Conservation (phyloP, 2,329 filamentous ascomycete species). For the Catunica adiposa region DNA sequence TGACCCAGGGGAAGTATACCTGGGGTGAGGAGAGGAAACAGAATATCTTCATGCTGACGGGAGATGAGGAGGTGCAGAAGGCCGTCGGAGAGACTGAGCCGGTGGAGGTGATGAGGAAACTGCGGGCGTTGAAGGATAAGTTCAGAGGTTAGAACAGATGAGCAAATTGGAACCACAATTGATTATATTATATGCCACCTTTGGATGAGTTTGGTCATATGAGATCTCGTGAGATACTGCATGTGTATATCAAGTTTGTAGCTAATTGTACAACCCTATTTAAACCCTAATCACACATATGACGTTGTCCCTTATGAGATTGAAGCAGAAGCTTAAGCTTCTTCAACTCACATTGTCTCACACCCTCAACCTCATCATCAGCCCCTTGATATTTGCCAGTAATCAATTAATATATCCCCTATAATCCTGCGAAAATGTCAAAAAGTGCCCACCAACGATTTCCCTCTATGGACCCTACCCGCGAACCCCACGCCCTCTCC, state of each 20-base stretch:
- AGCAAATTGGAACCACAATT: no score
- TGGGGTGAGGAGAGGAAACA: constrained; percentile 96
- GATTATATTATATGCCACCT: no score
- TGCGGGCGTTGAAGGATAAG: constrained; percentile 83
- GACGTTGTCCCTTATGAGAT: no score
- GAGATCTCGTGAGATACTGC: no score
- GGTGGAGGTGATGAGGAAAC: constrained; percentile 65
- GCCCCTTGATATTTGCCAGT: neutral
- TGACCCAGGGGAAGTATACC: constrained; percentile 91
- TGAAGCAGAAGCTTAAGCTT: neutral
- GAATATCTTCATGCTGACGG: constrained; percentile 89
- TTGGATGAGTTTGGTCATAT: no score
- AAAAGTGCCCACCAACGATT: constrained; percentile 43
- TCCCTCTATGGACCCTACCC: constrained; percentile 39
- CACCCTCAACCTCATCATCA: neutral
- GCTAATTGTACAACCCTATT: neutral
- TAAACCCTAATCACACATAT: neutral
- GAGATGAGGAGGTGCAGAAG: constrained; percentile 69
- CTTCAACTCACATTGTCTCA: neutral
- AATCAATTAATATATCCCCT: neutral
- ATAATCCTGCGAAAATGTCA: neutral
- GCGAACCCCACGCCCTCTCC: constrained; percentile 65
- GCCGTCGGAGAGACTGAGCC: constrained; percentile 66
- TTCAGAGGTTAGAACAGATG: constrained; percentile 32
- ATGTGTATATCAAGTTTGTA: no score